Base-by-base conservation (phyloP, 495 filamentous ascomycete species). In the Aspergillus wentii region DNA sequence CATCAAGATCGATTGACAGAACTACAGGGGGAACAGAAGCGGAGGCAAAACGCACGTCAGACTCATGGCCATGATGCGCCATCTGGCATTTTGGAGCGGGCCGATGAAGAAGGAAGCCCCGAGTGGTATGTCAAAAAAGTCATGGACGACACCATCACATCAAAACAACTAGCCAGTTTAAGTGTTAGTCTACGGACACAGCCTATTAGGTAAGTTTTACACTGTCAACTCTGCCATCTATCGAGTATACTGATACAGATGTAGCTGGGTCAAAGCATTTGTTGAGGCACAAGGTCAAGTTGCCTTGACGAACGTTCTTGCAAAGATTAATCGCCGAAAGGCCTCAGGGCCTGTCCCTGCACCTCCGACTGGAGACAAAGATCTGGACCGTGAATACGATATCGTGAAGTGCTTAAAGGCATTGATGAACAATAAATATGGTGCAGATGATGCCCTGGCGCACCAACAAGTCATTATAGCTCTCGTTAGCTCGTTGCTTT, bases 61-160 rank as follows among this genome's bases (percentile, higher is more conserved):
- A 82, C 78, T 0, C 71, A 80, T 44, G 69, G 75, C 5, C 64
- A 72, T 40, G 76, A 85, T 43, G 80, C 78, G 16, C 71, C 80
- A 35, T 79, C 79, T 29, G 70, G 73, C 10, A 70, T 88, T 30
- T 67, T 89, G 20, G 74, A 76, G 31, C 74, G 81, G 37, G 87
- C 87, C 4, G 88, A 94, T 52, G 91, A 96, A 52, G 92, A 97
- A 56, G 94, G 88, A 15, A 94, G 85, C 39, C 92, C 92, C 2
- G 94, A 98, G 65, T 98, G 91, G 91, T 98, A 92, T 67, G 94
- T 98, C 14, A 85, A 83, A 55, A 94, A 87, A 62, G 86, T 98
- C 23, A 87, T 97, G 88, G 89, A 95, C 46, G 92, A 95, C 57
- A 85, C 76, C 19, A 90, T 98, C 44, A 88, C 88, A 29, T 76